phyloP scores from a whole-genome alignment of 257 asterid genomes.

The Nicotiana paniculata region DNA sequence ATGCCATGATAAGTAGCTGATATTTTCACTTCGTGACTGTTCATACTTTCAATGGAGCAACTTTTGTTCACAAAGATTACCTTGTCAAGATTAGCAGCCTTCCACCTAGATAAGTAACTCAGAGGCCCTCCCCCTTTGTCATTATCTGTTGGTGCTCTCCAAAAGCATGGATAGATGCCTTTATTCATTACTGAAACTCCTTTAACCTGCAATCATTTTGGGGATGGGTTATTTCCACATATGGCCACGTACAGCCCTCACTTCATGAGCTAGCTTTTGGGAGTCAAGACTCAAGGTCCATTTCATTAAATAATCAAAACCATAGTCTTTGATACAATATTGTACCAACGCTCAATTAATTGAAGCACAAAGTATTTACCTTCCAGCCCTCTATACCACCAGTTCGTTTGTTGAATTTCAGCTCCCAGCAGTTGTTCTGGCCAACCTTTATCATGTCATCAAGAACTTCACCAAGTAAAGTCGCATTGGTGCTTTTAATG shows the following conservation, averaged over 20 bases:
- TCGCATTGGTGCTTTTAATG: slow-evolving; percentile 23
- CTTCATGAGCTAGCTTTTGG: background rate
- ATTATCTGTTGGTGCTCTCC: slow-evolving; percentile 98
- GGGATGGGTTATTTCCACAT: background rate
- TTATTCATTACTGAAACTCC: slow-evolving; percentile 55
- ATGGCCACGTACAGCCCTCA: background rate
- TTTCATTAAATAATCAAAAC: background rate
- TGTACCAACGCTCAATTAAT: background rate
- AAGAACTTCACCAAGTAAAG: slow-evolving; percentile 37
- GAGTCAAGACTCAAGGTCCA: background rate
- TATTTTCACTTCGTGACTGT: slow-evolving; percentile 51
- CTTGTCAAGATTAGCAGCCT: slow-evolving; percentile 51
- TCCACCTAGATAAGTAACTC: slow-evolving; percentile 79
- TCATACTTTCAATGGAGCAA: slow-evolving; percentile 37
- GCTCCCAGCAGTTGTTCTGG: slow-evolving; percentile 62
- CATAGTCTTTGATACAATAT: background rate
- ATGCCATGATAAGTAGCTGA: slow-evolving; percentile 42
- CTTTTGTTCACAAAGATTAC: slow-evolving; percentile 42
- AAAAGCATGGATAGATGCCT: slow-evolving; percentile 86
- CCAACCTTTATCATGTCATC: slow-evolving; percentile 50
- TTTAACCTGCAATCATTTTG: slow-evolving; percentile 39
- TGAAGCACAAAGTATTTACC: slow-evolving; percentile 34
- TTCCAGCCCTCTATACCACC: slow-evolving; percentile 83
- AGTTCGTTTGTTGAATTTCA: slow-evolving; percentile 51
- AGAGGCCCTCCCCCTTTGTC: slow-evolving; percentile 84